Base-by-base conservation (phyloP, 805 yeast species). In the Nakazawaea holstii region DNA sequence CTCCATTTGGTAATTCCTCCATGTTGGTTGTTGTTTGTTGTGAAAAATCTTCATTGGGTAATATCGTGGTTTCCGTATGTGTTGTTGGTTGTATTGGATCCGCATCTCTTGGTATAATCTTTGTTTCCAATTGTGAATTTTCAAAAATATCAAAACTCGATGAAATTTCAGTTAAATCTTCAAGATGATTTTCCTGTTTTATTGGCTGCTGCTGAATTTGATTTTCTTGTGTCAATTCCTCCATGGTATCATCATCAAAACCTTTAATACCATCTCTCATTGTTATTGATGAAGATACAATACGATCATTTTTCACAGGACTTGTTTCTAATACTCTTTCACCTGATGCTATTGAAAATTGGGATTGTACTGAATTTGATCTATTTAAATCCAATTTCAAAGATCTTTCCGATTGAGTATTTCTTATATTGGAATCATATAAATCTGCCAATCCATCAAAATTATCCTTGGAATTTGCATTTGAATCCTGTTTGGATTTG, bases 361-460 rank as follows among this genome's bases (percentile, higher is more conserved):
- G 54, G 6, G 67, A 62, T 43, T 54, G 59, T 7, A 61, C 49
- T 15, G 65, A 59, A 35, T 54, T 53, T 4, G 55, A 47, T 53
- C 71, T 61, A 39, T 52, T 55, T 27, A 70, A 60, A 33, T 53
- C 54, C 24, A 64, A 50, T 15, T 55, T 57, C 27, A 66, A 46
- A 6, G 61, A 53, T 3, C 48, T 48, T 5, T 49, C 53, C 6
- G 50, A 48, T 20, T 45, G 45, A 10, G 60, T 62, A 42, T 68
- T 67, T 44, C 67, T 57, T 8, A 65, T 43, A 49, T 68, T 62
- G 2, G 59, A 49, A 33, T 64, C 69, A 53, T 64, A 67, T 46
- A 65, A 36, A 9, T 58, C 63, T 24, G 66, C 56, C 11, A 67
- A 59, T 35, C 59, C 64, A 31, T 57, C 56, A 37, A 63, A 50